Evolutionary conservation across 2,329 filamentous ascomycete species (phyloP).

Genomic region (Xylariaceae sp.): DNA sequence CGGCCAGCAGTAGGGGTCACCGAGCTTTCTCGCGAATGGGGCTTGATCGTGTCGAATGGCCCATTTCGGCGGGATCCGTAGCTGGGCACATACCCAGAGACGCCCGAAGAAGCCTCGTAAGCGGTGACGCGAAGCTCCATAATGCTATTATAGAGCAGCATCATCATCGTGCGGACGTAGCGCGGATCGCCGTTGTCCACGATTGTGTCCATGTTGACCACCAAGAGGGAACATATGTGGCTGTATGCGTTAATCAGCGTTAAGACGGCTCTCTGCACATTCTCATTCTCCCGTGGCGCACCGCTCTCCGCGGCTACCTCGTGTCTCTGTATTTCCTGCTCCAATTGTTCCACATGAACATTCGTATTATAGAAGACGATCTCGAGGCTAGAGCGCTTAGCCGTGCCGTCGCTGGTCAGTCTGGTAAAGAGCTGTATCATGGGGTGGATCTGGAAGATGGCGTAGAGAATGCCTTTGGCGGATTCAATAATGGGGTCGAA

Average conservation of each 20-base stretch:
- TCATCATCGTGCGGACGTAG: constrained; percentile 57
- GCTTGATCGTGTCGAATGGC: constrained; percentile 41
- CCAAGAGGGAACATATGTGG: constrained; percentile 54
- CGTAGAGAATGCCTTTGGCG: constrained; percentile 59
- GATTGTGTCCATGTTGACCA: constrained; percentile 55
- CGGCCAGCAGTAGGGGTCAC: constrained; percentile 46
- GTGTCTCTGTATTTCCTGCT: constrained; percentile 57
- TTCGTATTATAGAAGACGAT: constrained; percentile 62
- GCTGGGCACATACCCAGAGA: constrained; percentile 14
- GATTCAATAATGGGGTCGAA: constrained; percentile 56
- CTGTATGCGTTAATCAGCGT: constrained; percentile 58
- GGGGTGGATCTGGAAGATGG: constrained; percentile 60
- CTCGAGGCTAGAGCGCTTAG: constrained; percentile 56
- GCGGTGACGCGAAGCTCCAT: constrained; percentile 56
- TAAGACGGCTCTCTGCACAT: constrained; percentile 54
- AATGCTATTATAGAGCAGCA: constrained; percentile 59
- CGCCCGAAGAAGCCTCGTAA: constrained; percentile 20
- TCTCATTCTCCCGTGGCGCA: constrained; percentile 50
- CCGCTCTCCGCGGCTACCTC: constrained; percentile 44
- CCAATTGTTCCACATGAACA: constrained; percentile 57
- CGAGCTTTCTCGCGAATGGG: constrained; percentile 44
- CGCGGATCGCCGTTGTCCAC: constrained; percentile 58
- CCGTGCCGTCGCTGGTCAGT: constrained; percentile 51
- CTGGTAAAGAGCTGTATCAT: constrained; percentile 60
- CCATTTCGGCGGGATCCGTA: constrained; percentile 20